Base-by-base conservation (phyloP, 116 monocot genomes). In the Zostera marina region DNA sequence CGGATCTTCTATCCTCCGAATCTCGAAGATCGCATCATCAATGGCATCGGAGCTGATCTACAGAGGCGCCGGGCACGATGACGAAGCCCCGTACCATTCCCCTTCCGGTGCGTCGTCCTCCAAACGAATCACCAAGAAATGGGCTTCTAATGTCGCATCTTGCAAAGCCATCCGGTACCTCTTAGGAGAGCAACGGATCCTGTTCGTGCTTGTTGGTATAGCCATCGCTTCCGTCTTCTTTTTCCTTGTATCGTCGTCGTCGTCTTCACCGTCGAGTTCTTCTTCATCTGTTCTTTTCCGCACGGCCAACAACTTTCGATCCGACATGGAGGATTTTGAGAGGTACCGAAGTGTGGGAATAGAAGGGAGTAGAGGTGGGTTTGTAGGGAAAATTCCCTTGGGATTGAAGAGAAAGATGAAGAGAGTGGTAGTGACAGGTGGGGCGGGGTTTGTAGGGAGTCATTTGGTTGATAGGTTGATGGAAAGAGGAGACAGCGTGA, bases 371-470 rank as follows among this genome's bases (percentile, higher is more conserved):
- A 68, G 61, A 2, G 87, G 76, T 11, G 85, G 70, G 44, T 82
- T 80, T 61, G 66, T 86, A 9, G 91, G 72, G 45, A 85, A 82
- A 65, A 66, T 92, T 42, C 93, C 93, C 17, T 60, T 88, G 19
- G 93, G 93, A 38, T 26, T 93, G 63, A 81, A 79, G 84, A 41
- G 81, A 69, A 88, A 79, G 79, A 77, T 68, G 45, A 53, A 82
- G 58, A 48, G 93, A 63, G 74, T 93, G 52, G 84, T 93, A 61
- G 93, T 93, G 20, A 93, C 93, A 0, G 93, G 93, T 7, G 93
- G 93, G 0, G 93, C 93, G 14, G 88, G 93, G n/a, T 93, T 93
- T 61, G 94, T 94, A 20, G 94, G 94, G 25, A 77, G 77, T 68
- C 94, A 94, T 57, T 77, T 94, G 20, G 94, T 94, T 68, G 94